phyloP scores from a whole-genome alignment of 2,329 filamentous ascomycete genomes.

The Talaromyces sp. region DNA sequence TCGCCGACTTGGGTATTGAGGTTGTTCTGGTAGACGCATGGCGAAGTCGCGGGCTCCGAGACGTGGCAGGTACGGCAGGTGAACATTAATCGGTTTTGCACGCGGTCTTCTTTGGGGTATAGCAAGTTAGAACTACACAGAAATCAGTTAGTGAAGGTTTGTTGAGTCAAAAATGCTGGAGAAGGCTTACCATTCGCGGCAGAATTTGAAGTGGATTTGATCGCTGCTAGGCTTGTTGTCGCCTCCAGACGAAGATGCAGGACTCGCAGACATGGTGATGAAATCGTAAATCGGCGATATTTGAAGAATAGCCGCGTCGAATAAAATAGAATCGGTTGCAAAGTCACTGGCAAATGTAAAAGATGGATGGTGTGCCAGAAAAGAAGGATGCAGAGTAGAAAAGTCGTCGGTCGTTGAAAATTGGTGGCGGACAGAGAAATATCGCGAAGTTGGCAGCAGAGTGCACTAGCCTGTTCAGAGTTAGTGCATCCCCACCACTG shows the following conservation, averaged over 20 bases:
- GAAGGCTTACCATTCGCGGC: conserved; percentile 81
- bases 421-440: background rate
- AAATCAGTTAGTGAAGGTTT: background rate
- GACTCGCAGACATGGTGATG: conserved; percentile 38
- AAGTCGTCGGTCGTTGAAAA: background rate
- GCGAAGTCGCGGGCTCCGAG: conserved; percentile 76
- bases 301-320: background rate
- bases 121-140: conserved; percentile 78
- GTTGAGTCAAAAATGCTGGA: background rate
- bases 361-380: background rate
- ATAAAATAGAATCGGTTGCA: too few species aligned
- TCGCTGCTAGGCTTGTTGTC: conserved; percentile 45
- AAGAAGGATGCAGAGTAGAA: background rate
- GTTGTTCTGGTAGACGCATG: conserved; percentile 93
- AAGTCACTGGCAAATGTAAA: background rate
- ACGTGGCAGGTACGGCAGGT: conserved; percentile 94
- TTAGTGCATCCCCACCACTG: background rate
- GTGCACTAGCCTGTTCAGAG: background rate
- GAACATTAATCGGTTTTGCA: conserved; percentile 80
- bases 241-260: conserved; percentile 37
- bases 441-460: background rate
- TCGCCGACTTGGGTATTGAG: conserved; percentile 88
- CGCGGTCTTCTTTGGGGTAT: conserved; percentile 90
- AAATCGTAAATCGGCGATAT: background rate
- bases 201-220: conserved; percentile 96